Evolutionary conservation across 305 asterid species (phyloP).

Genomic region (Plantago rigida): DNA sequence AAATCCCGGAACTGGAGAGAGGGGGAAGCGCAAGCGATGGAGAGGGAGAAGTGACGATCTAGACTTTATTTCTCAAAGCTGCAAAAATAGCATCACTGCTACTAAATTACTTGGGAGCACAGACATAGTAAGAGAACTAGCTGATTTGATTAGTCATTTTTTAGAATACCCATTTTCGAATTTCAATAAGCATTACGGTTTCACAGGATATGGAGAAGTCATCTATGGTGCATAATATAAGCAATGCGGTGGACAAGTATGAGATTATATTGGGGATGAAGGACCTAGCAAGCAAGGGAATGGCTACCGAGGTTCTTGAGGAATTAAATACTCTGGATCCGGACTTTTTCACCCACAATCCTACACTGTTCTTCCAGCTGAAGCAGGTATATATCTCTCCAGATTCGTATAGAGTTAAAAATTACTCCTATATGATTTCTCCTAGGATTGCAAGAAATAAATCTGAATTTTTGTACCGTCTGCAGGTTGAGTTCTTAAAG

Average conservation of each 20-base stretch:
- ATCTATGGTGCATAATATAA: slow-evolving; percentile 30
- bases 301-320: slow-evolving; percentile 86
- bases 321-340: slow-evolving; percentile 69
- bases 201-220: slow-evolving; percentile 51
- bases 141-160: slow-evolving; percentile 17
- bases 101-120: slow-evolving; percentile 28
- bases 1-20: slow-evolving; percentile 48
- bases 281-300: slow-evolving; percentile 75
- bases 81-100: slow-evolving; percentile 39
- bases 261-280: slow-evolving; percentile 60
- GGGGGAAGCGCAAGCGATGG: slow-evolving; percentile 92
- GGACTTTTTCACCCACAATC: slow-evolving; percentile 60
- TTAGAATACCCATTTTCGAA: slow-evolving; percentile 7
- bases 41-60: slow-evolving; percentile 64
- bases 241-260: slow-evolving; percentile 43
- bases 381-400: slow-evolving; percentile 54
- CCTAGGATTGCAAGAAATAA: slow-evolving; percentile 12
- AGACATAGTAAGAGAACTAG: slow-evolving; percentile 29
- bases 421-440: neutral
- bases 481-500: slow-evolving; percentile 90
- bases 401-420: slow-evolving; percentile 9
- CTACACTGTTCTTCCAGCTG: slow-evolving; percentile 70
- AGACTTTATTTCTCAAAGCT: slow-evolving; percentile 39
- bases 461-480: slow-evolving; percentile 18
- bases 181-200: slow-evolving; percentile 22